Conservation (phyloP, 345 rosid genomes). For the Psidium guajava region DNA sequence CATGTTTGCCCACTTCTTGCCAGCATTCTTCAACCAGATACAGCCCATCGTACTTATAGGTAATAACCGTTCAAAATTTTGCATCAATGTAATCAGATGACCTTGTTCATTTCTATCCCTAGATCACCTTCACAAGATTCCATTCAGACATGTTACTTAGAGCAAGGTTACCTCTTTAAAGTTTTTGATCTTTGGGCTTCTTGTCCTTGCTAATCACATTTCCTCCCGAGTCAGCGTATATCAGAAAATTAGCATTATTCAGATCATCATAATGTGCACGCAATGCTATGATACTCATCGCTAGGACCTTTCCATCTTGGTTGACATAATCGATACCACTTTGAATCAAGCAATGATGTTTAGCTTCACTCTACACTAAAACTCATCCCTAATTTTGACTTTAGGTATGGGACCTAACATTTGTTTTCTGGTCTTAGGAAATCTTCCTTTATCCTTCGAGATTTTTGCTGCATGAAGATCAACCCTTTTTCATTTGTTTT, state of each 20-base stretch:
- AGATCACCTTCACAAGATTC: conserved; percentile 63
- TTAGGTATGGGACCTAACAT: conserved; percentile 74
- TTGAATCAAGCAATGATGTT: conserved; percentile 43
- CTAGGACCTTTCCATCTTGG: conserved; percentile 22
- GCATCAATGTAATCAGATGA: conserved; percentile 19
- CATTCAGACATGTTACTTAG: conserved; percentile 27
- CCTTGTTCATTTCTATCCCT: conserved; percentile 40
- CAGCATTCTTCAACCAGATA: conserved; percentile 43
- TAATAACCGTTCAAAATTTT: conserved; percentile 9
- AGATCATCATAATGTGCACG: conserved; percentile 57
- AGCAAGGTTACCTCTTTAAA: conserved; percentile 63
- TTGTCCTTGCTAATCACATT: conserved; percentile 39
- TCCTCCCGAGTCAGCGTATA: conserved; percentile 72
- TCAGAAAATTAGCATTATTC: conserved; percentile 43
- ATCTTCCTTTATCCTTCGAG: conserved; percentile 41
- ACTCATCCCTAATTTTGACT: conserved; percentile 71
- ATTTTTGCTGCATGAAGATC: conserved; percentile 45
- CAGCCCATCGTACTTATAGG: conserved; percentile 66
- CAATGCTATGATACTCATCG: conserved; percentile 63
- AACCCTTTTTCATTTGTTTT: conserved; percentile 23
- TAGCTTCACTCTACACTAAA: conserved; percentile 66
- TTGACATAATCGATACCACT: conserved; percentile 66
- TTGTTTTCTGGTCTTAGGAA: conserved; percentile 21
- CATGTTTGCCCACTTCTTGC: conserved; percentile 47
- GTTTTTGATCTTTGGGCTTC: conserved; percentile 64